These are phyloP conservation scores for Rhodofomes roseus DNA, from an alignment of 1,284 basidiomycete species.

Conservation along the genomic window DNA sequence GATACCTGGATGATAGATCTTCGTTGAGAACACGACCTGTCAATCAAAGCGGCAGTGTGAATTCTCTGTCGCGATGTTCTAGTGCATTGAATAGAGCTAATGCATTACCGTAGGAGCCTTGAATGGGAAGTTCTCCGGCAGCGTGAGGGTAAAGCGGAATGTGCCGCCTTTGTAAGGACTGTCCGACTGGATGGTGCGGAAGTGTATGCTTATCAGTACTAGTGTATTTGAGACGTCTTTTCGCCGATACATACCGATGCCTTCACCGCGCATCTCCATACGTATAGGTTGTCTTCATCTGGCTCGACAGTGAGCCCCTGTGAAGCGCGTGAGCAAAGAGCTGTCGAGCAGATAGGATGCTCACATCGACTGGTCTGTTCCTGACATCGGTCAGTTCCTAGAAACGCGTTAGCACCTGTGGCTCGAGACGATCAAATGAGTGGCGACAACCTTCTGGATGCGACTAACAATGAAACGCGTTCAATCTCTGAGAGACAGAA, in stretches of 20 bases:
- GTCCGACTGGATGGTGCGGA: slow-evolving; percentile 43
- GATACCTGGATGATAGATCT: slow-evolving; percentile 91
- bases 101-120: slow-evolving; percentile 74
- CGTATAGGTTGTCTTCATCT: slow-evolving; percentile 70
- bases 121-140: slow-evolving; percentile 85
- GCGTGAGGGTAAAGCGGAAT: slow-evolving; percentile 70
- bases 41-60: background rate
- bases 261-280: slow-evolving; percentile 77
- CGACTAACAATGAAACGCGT: slow-evolving; percentile 39
- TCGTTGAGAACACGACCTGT: slow-evolving; percentile 83
- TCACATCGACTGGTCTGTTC: slow-evolving; percentile 58
- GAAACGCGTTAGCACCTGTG: slow-evolving; percentile 13
- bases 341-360: slow-evolving; percentile 12
- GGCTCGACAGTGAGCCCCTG: slow-evolving; percentile 63
- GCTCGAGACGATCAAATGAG: slow-evolving; percentile 6
- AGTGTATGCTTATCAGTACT: background rate
- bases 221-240: background rate
- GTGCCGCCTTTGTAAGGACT: slow-evolving; percentile 85
- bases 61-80: background rate
- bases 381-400: slow-evolving; percentile 64
- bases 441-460: slow-evolving; percentile 58
- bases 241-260: slow-evolving; percentile 56
- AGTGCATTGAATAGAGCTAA: background rate
- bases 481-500: slow-evolving; percentile 1
- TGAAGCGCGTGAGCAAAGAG: slow-evolving; percentile 1